Evolutionary conservation across 495 filamentous ascomycete species (phyloP).

Genomic region (Schizothecium vesticola): DNA sequence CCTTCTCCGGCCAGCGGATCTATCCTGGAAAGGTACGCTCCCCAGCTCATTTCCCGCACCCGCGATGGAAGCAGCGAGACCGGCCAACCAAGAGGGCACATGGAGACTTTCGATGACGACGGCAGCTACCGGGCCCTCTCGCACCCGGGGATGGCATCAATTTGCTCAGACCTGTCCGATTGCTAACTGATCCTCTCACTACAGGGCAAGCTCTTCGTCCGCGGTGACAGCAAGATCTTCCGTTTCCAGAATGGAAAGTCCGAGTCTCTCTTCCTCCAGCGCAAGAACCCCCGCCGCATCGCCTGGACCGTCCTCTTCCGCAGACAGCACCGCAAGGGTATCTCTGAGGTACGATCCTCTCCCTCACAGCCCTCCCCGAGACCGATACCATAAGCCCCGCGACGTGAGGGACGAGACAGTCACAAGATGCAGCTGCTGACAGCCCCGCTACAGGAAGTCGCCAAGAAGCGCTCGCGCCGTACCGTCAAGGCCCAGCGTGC

Average conservation of each 20-base stretch:
- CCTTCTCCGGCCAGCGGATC: slow-evolving; percentile 96
- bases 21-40: slow-evolving; percentile 94
- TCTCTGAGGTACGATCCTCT: slow-evolving; percentile 84
- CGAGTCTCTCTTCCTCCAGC: slow-evolving; percentile 99
- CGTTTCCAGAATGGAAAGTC: slow-evolving; percentile 99
- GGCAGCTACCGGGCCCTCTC: not conserved
- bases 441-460: slow-evolving; percentile 70
- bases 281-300: slow-evolving; percentile 99
- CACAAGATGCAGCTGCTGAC: slow-evolving; percentile 38
- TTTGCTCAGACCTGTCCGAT: not conserved
- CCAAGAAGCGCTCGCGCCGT: slow-evolving; percentile 98
- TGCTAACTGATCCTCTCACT: slow-evolving; percentile 25
- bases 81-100: not conserved
- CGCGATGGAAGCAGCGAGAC: slow-evolving; percentile 12
- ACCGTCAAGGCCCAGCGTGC: slow-evolving; percentile 98
- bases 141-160: not conserved
- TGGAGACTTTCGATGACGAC: slow-evolving; percentile 2
- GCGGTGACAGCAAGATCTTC: slow-evolving; percentile 99
- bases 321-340: slow-evolving; percentile 99
- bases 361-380: not conserved
- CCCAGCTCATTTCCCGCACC: not conserved
- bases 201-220: slow-evolving; percentile 97
- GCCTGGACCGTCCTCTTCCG: slow-evolving; percentile 97
- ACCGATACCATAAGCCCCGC: not conserved
- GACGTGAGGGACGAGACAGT: not conserved